phyloP scores from a whole-genome alignment of 345 rosid species.

The Fremontodendron californicum region DNA sequence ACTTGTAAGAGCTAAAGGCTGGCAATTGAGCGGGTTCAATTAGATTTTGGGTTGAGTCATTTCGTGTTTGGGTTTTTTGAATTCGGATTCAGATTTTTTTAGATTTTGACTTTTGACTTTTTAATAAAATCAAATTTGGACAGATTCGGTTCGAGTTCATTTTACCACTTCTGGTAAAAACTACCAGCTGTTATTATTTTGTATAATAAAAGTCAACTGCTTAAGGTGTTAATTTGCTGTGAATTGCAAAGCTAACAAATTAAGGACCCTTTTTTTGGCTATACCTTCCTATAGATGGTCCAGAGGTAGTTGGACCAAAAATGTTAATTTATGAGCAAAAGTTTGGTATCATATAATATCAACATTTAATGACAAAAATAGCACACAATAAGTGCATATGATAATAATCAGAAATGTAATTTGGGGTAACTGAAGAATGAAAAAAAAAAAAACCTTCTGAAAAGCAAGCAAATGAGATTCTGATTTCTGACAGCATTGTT shows the following conservation, averaged over 20 bases:
- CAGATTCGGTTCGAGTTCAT: too few species aligned
- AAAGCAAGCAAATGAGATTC: background rate
- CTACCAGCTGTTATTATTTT: conserved; percentile 22
- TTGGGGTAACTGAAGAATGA: background rate
- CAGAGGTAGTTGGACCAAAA: background rate
- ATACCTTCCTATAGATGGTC: background rate
- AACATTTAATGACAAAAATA: background rate
- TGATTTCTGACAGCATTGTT: background rate
- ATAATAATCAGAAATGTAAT: background rate
- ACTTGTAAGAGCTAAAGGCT: too few species aligned
- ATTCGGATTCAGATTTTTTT: too few species aligned
- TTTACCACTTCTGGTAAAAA: too few species aligned
- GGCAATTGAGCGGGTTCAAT: too few species aligned
- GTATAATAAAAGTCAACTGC: background rate
- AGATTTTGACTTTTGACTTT: too few species aligned
- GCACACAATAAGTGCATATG: background rate
- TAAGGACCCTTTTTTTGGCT: background rate
- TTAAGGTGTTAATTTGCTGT: background rate
- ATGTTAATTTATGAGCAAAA: background rate
- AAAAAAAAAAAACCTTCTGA: background rate
- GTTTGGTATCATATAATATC: background rate
- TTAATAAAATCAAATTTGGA: too few species aligned
- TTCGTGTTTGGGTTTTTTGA: too few species aligned
- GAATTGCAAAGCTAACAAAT: background rate
- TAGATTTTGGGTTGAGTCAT: too few species aligned